These are phyloP conservation scores for Fusarium cyanostomum DNA, from an alignment of 2,329 filamentous ascomycete species.

Conservation along the genomic window DNA sequence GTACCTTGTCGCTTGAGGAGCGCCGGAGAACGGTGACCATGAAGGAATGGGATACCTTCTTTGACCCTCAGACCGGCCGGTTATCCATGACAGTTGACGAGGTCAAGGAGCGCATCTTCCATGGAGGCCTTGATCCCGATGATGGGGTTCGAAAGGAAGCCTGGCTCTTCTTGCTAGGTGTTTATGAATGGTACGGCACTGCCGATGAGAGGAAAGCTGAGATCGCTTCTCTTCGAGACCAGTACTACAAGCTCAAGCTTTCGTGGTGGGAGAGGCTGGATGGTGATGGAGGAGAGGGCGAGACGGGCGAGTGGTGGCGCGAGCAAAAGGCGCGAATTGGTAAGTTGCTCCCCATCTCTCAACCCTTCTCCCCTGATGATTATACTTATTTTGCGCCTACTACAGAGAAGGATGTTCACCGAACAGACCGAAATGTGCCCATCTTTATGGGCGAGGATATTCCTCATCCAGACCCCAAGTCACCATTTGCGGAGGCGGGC, in stretches of 20 bases:
- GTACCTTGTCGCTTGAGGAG: slow-evolving; percentile 78
- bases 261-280: slow-evolving; percentile 96
- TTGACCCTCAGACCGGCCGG: slow-evolving; percentile 78
- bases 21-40: slow-evolving; percentile 79
- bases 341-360: slow-evolving; percentile 58
- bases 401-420: slow-evolving; percentile 97
- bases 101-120: slow-evolving; percentile 96
- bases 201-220: slow-evolving; percentile 84
- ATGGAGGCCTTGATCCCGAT: slow-evolving; percentile 87
- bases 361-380: slow-evolving; percentile 1
- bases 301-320: slow-evolving; percentile 94
- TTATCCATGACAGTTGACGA: slow-evolving; percentile 86
- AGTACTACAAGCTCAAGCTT: slow-evolving; percentile 93
- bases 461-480: slow-evolving; percentile 94
- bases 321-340: slow-evolving; percentile 94
- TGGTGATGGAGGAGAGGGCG: slow-evolving; percentile 79
- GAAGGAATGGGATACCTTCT: slow-evolving; percentile 91
- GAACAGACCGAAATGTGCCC: slow-evolving; percentile 93
- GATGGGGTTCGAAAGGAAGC: slow-evolving; percentile 96
- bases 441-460: slow-evolving; percentile 97
- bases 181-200: slow-evolving; percentile 93
- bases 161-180: slow-evolving; percentile 92
- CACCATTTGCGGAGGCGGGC: slow-evolving; percentile 89
- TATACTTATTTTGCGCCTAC: slow-evolving; percentile 24
- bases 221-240: slow-evolving; percentile 86